phyloP scores from a whole-genome alignment of 495 filamentous ascomycete species.

The Astrothelium subdiscretum region DNA sequence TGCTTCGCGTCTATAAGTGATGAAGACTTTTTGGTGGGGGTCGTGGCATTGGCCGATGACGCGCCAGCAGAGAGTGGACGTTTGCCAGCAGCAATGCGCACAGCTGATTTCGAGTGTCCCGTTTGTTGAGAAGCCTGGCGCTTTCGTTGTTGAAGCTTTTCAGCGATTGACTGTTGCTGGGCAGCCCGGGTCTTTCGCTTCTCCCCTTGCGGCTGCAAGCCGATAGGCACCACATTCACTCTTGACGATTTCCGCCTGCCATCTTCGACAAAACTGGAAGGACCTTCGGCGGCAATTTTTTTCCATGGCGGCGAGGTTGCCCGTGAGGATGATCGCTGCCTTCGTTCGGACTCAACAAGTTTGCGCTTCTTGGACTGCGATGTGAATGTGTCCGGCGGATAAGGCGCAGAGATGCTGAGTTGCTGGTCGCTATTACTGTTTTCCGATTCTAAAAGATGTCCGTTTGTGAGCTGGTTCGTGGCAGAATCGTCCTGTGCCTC shows the following conservation, averaged over 20 bases:
- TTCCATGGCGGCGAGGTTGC: slow-evolving; percentile 85
- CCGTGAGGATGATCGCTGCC: slow-evolving; percentile 39
- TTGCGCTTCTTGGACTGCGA: slow-evolving; percentile 67
- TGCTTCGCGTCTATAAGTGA: background rate
- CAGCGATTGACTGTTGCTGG: slow-evolving; percentile 10
- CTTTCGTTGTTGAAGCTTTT: slow-evolving; percentile 1
- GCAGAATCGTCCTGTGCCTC: background rate
- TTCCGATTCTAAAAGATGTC: background rate
- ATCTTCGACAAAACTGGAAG: slow-evolving; percentile 69
- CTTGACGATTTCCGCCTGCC: slow-evolving; percentile 79
- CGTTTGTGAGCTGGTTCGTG: background rate
- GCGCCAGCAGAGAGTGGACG: background rate
- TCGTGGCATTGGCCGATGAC: background rate
- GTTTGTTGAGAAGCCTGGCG: background rate
- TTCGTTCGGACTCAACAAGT: slow-evolving; percentile 40
- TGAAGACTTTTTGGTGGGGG: background rate
- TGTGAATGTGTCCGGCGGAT: slow-evolving; percentile 18
- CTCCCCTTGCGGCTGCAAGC: slow-evolving; percentile 52
- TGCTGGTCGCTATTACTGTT: slow-evolving; percentile 7
- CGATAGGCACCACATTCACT: slow-evolving; percentile 61
- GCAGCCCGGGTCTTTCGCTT: slow-evolving; percentile 48
- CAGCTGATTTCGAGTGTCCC: background rate
- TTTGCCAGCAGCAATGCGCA: background rate
- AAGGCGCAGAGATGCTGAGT: slow-evolving; percentile 2
- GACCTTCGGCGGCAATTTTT: slow-evolving; percentile 72